These are phyloP conservation scores for Hibiscus mutabilis DNA, from an alignment of 345 rosid genomes.

Conservation along the genomic window DNA sequence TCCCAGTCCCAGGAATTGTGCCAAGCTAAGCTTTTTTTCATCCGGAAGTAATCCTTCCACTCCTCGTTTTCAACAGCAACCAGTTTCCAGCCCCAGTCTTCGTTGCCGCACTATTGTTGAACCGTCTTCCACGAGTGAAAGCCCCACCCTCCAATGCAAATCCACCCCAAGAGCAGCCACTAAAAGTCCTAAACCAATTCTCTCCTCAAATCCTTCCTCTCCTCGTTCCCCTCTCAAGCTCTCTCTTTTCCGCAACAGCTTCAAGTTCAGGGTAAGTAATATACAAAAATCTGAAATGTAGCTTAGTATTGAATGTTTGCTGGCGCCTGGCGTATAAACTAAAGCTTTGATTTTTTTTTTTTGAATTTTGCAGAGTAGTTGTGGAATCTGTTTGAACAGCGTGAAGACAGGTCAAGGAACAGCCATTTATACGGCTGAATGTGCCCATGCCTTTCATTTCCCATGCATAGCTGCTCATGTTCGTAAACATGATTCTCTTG, in stretches of 20 bases:
- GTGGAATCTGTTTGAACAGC: slow-evolving; percentile 69
- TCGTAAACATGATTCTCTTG: slow-evolving; percentile 37
- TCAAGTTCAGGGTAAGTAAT: slow-evolving; percentile 65
- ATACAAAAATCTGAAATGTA: background rate
- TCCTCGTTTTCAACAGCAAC: slow-evolving; percentile 55
- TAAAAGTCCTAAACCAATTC: slow-evolving; percentile 19
- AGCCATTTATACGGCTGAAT: slow-evolving; percentile 83
- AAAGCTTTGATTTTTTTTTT: background rate
- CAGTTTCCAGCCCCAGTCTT: slow-evolving; percentile 32
- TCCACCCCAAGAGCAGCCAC: slow-evolving; percentile 22
- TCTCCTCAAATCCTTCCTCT: slow-evolving; percentile 51
- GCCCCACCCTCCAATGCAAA: slow-evolving; percentile 33
- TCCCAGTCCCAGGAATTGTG: slow-evolving; percentile 41
- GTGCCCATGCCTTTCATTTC: slow-evolving; percentile 73
- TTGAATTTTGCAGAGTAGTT: slow-evolving; percentile 42
- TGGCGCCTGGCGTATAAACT: background rate
- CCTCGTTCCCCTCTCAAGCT: slow-evolving; percentile 77
- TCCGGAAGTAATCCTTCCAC: slow-evolving; percentile 62
- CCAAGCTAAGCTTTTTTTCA: slow-evolving; percentile 49
- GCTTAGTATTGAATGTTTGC: background rate
- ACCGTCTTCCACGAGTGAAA: slow-evolving; percentile 21
- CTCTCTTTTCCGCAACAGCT: slow-evolving; percentile 68
- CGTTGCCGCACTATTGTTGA: slow-evolving; percentile 38
- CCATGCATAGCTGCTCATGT: slow-evolving; percentile 64
- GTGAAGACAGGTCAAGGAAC: slow-evolving; percentile 74